Conservation (phyloP, 495 filamentous ascomycete species). For the Xylaria sp. region DNA sequence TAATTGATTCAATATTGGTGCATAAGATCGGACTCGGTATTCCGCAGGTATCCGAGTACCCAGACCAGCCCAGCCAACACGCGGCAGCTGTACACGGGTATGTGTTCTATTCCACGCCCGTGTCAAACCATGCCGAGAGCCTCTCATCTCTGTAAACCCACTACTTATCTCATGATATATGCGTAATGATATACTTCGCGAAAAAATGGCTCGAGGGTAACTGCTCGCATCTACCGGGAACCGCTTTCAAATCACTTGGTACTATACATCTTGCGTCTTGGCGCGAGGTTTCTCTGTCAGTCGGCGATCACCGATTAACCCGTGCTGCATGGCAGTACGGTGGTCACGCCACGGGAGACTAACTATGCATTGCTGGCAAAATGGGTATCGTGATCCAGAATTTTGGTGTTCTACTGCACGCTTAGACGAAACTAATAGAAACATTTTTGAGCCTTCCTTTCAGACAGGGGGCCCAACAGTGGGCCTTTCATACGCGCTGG, state of each 20-base stretch:
- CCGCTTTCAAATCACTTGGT: constrained; percentile 1
- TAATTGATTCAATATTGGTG: neutral
- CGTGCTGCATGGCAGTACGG: neutral
- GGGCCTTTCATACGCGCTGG: constrained; percentile 19
- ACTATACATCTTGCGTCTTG: neutral
- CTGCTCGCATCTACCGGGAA: neutral
- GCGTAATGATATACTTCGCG: neutral
- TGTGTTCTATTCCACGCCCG: neutral
- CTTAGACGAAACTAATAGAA: neutral
- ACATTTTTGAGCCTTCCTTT: neutral
- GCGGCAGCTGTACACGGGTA: neutral
- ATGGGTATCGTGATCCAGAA: constrained; percentile 21
- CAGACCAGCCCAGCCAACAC: neutral
- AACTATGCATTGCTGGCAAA: neutral
- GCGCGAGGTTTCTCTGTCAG: neutral
- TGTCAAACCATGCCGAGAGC: neutral
- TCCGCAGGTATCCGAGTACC: constrained; percentile 4
- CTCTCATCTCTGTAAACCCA: neutral
- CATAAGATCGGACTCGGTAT: neutral
- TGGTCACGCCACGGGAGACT: neutral
- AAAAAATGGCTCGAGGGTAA: neutral
- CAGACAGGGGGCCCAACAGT: neutral
- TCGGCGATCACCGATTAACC: constrained; percentile 3
- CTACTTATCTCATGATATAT: too few relatives aligned
- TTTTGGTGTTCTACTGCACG: constrained; percentile 4